Evolutionary conservation across 139 green algal species (phyloP).

Genomic region (Marvania coccoides): DNA sequence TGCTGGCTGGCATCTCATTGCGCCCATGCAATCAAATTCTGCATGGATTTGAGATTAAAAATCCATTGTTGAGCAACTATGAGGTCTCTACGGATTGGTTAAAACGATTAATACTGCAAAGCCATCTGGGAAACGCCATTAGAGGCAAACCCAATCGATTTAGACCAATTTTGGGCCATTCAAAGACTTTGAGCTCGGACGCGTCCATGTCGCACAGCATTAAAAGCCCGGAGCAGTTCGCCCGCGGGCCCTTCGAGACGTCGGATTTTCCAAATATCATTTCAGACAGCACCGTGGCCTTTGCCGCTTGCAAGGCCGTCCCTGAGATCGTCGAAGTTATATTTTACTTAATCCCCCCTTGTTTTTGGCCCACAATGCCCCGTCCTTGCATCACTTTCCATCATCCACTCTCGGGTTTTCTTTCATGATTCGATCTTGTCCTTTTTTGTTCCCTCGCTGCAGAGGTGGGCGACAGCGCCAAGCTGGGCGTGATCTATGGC

Average conservation of each 20-base stretch:
- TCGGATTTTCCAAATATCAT: not conserved
- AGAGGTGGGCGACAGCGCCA: conserved; percentile 11
- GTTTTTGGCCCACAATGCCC: not conserved
- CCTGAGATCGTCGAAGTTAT: conserved; percentile 14
- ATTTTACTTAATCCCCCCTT: not conserved
- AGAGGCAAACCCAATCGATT: not conserved
- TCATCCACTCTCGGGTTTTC: not conserved
- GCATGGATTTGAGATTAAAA: not conserved
- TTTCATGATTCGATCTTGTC: not conserved
- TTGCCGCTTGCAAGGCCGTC: conserved; percentile 19
- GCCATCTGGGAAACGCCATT: not conserved
- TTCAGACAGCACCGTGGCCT: conserved; percentile 17
- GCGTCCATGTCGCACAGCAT: not conserved
- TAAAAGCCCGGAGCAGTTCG: not conserved
- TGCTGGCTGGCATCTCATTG: not conserved
- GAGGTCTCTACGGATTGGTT: not conserved
- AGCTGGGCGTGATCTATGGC: conserved; percentile 6
- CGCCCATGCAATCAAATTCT: not conserved
- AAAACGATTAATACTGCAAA: not conserved
- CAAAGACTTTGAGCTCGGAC: not conserved
- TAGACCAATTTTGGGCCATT: not conserved
- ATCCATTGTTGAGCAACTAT: not conserved
- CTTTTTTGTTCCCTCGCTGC: not conserved
- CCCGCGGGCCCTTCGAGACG: not conserved
- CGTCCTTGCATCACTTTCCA: not conserved